Base-by-base conservation (phyloP, 768 basidiomycete species). In the Pleurotus salmoneostramineus region DNA sequence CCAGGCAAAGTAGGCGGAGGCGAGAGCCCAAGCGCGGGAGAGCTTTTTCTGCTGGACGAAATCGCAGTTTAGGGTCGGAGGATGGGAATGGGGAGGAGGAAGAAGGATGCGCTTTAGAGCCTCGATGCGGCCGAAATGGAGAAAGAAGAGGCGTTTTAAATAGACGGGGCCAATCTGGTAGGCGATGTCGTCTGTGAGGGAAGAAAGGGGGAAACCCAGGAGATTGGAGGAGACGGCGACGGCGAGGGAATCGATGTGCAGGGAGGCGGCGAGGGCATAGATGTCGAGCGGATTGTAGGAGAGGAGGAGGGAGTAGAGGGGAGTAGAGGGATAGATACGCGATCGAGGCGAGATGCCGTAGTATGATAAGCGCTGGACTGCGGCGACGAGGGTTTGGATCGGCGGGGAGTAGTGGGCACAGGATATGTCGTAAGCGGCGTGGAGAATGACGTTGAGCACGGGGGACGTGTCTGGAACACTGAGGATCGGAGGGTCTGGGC, bases 1-100 rank as follows among this genome's bases (percentile, higher is more conserved):
- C 90, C 90, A 92, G 7, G 87, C 88, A 5, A 93, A 80, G 71
- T 91, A 91, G 10, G 90, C 90, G 1, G 87, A 83, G 21, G 91
- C 90, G 34, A 93, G 72, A 11, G 90, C 88, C 90, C 90, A 93
- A 5, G 90, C 90, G 46, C 90, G 73, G 8, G 88, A 87, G 42
- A 93, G 65, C 65, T 82, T 89, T 72, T 90, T 91, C 72, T 92
- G 90, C 65, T 90, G 86, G 0, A 77, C 70, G 64, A 87, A 86
- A 68, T 90, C 88, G 63, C 91, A 93, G 17, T 69, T 66, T 4
- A 76, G 64, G 0, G 83, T 91, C 12, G 91, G 87, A n/a, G 85
- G 75, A 66, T 93, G 91, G 2, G 87, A 84, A 56, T 83, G 82
- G 3, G 91, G 91, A 0, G 89, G 90, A 3, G 86, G 82, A 4